These are phyloP conservation scores for Violaceomyces palustris DNA, from an alignment of 1,284 basidiomycete species.

Conservation along the genomic window DNA sequence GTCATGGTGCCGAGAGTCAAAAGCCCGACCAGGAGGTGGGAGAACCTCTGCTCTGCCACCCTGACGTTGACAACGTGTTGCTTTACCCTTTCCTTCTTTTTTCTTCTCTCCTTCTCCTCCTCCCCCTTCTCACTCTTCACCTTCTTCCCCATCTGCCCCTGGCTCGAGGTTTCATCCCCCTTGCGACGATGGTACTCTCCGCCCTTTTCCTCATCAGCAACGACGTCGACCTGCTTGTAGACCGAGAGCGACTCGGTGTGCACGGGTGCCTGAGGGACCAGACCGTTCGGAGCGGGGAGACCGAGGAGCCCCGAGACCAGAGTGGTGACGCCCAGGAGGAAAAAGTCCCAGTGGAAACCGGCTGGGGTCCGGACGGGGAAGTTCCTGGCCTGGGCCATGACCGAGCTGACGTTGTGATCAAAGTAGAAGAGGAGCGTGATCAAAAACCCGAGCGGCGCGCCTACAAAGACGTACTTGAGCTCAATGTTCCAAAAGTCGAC, in stretches of 20 bases:
- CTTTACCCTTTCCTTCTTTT: no score
- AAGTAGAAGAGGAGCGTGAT: conserved; percentile 51
- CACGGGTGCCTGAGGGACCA: conserved; percentile 89
- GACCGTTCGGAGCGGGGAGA: conserved; percentile 83
- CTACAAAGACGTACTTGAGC: conserved; percentile 80
- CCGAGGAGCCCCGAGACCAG: conserved; percentile 86
- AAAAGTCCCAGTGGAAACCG: conserved; percentile 72
- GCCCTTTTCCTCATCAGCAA: no score
- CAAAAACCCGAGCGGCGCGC: conserved; percentile 60
- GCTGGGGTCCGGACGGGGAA: conserved; percentile 87
- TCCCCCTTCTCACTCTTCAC: no score
- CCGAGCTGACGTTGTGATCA: conserved; percentile 65
- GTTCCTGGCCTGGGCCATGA: conserved; percentile 87
- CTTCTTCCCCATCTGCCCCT: not conserved
- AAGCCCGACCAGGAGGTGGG: conserved; percentile 48
- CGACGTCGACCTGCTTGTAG: conserved; percentile 60
- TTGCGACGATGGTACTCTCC: no score
- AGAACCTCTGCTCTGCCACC: conserved; percentile 47
- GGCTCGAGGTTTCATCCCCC: no score
- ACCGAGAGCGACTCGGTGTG: conserved; percentile 81
- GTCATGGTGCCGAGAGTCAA: conserved; percentile 52
- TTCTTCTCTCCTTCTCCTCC: conserved; percentile 15
- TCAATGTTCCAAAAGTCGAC: conserved; percentile 87
- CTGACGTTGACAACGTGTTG: conserved; percentile 38
- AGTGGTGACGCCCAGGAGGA: conserved; percentile 83